Evolutionary conservation across 1,139 yeast species (phyloP), one percentile per base, ranked within the genome.

Genomic region (Insectozyma bohioensis): DNA sequence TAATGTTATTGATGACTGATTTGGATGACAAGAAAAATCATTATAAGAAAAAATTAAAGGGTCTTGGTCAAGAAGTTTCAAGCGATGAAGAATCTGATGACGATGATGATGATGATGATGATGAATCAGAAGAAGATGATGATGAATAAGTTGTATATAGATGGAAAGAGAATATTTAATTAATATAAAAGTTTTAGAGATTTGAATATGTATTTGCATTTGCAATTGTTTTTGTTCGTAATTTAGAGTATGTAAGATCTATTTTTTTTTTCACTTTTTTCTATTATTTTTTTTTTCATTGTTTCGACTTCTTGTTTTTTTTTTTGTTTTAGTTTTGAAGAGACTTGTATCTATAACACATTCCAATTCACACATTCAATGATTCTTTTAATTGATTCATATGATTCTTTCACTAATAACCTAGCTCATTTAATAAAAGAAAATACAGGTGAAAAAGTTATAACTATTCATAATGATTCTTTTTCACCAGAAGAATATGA

Each of bases 371-470:
- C 8, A 12, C 13, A 10, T 12, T 26, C 24, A 12, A 68, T 68
- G 75, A 75, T 86, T 35, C 76, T 92, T 12, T 75, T 92, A 40
- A 77, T 92, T 13, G 98, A 92, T 56, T 88, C 96, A 5, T 90
- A 92, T 52, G 98, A 92, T 56, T 90, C 97, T 8, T 92, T 90
- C 67, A 84, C 97, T 4, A 85, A 78, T 60, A 92, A 92, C 53
- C 73, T 92, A 35, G 75, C 78, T 21, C 72, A 75, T 36, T 68
- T 90, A 21, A 57, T 92, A n/a, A 75, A 72, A 42, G 56, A 58
- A 12, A 66, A 77, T 9, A 71, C 84, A 0, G 69, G 67, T 0
- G 72, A 75, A 23, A 58, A 66, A 22, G 92, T 87, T 9, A 61
- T 73, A 21, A 81, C 85, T 2, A 75, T 88, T 26, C 92, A 83